Conservation (phyloP, 129 eudicot species). For the Heracleum sosnowskyi region DNA sequence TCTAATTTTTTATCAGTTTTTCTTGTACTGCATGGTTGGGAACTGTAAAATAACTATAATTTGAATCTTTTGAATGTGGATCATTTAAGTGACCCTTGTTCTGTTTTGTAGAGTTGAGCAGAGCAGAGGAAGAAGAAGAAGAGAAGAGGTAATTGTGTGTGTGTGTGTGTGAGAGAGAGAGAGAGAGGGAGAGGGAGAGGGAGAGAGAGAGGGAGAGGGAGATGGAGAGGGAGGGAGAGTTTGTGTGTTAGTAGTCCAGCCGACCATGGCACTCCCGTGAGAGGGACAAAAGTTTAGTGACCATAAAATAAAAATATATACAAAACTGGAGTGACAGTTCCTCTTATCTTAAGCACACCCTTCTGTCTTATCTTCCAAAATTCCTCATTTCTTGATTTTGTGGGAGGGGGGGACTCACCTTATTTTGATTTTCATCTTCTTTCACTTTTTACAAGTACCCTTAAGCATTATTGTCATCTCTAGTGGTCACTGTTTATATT, state of each 20-base stretch:
- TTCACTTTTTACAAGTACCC: not conserved
- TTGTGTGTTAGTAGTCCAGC: conserved; percentile 36
- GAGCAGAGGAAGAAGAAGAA: conserved; percentile 24
- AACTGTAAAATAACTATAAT: conserved; percentile 9
- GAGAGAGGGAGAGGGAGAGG: not conserved
- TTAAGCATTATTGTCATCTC: not conserved
- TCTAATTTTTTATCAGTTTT: not conserved
- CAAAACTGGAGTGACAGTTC: conserved; percentile 16
- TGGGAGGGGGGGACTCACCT: conserved; percentile 15
- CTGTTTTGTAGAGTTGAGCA: conserved; percentile 11
- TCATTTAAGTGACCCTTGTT: conserved; percentile 20
- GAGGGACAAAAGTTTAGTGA: conserved; percentile 58
- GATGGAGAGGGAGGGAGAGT: conserved; percentile 13
- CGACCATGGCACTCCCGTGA: conserved; percentile 90
- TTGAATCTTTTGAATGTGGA: conserved; percentile 5
- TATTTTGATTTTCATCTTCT: conserved; percentile 8
- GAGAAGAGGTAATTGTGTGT: not conserved
- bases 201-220: too few species aligned
- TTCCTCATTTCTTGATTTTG: not conserved
- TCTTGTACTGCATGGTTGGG: not conserved
- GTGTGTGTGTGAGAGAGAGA: not conserved
- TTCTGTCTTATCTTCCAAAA: conserved; percentile 28
- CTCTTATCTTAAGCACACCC: conserved; percentile 50
- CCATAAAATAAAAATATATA: conserved; percentile 13
- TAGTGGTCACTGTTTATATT: conserved; percentile 18